Conservation (phyloP, 208 protist genomes). For the Crithidia bombi region DNA sequence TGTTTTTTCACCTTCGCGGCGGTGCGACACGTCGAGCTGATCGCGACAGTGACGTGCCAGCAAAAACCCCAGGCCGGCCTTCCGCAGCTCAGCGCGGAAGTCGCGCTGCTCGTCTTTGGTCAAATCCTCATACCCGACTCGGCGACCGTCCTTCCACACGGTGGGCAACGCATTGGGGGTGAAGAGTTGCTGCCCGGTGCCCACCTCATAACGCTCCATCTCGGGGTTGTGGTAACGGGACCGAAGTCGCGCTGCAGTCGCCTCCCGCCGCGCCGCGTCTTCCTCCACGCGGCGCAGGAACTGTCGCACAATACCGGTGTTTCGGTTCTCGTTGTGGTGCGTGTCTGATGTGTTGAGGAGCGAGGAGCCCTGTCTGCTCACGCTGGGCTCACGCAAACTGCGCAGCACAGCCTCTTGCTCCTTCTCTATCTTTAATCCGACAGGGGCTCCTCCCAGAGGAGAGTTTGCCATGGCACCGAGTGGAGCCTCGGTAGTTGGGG, state of each 20-base stretch:
- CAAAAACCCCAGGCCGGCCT: slow-evolving; percentile 38
- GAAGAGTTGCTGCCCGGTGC: slow-evolving; percentile 67
- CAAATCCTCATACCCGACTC: slow-evolving; percentile 54
- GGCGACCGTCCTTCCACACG: slow-evolving; percentile 44
- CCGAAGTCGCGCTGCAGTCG: slow-evolving; percentile 32
- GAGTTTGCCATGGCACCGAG: background rate
- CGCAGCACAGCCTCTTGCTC: slow-evolving; percentile 34
- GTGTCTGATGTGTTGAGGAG: background rate
- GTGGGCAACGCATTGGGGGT: slow-evolving; percentile 68
- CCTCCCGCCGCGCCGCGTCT: slow-evolving; percentile 44
- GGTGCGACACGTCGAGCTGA: slow-evolving; percentile 9
- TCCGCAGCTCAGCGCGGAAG: slow-evolving; percentile 36
- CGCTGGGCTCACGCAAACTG: slow-evolving; percentile 12
- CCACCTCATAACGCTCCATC: slow-evolving; percentile 32
- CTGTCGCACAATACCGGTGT: slow-evolving; percentile 19
- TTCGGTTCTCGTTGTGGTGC: background rate
- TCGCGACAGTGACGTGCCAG: slow-evolving; percentile 38
- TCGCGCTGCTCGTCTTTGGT: slow-evolving; percentile 40
- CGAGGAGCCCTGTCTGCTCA: background rate
- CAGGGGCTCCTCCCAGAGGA: slow-evolving; percentile 14
- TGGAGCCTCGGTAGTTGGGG: background rate
- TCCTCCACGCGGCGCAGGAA: slow-evolving; percentile 45
- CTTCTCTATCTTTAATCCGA: slow-evolving; percentile 32
- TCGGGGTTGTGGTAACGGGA: slow-evolving; percentile 38
- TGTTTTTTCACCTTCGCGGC: background rate